Evolutionary conservation across 1,284 basidiomycete genomes (phyloP).

Genomic region (Inonotus obliquus): DNA sequence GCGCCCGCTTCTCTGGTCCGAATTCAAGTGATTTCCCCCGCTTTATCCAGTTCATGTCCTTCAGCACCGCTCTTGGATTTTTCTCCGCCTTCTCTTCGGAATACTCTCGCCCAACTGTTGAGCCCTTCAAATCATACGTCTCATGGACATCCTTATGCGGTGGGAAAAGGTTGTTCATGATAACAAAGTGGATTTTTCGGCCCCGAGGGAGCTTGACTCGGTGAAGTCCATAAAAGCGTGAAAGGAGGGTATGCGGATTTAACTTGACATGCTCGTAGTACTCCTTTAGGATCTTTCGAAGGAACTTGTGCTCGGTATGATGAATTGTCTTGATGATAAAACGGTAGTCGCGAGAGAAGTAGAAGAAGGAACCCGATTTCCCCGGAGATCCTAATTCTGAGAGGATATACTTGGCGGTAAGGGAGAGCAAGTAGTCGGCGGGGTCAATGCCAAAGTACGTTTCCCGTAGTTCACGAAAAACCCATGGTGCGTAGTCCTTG

Average conservation of each 20-base stretch:
- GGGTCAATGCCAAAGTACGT: constrained; percentile 95
- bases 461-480: constrained; percentile 93
- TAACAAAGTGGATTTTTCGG: constrained; percentile 96
- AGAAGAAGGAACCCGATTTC: constrained; percentile 98
- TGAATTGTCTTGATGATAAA: constrained; percentile 99
- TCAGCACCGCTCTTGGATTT: constrained; percentile 87
- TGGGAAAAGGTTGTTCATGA: constrained; percentile 99
- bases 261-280: constrained; percentile 87
- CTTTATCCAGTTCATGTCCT: constrained; percentile 96
- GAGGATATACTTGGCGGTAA: constrained; percentile 97
- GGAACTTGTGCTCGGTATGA: constrained; percentile 91
- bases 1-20: constrained; percentile 89
- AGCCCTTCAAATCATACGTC: constrained; percentile 96
- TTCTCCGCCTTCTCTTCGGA: constrained; percentile 77
- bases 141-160: constrained; percentile 97
- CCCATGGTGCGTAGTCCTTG: constrained; percentile 98
- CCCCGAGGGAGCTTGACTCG: constrained; percentile 95
- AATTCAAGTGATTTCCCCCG: constrained; percentile 76
- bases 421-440: constrained; percentile 92
- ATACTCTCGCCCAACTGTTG: constrained; percentile 85
- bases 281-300: constrained; percentile 77
- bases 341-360: constrained; percentile 97
- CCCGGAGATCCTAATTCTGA: constrained; percentile 98
- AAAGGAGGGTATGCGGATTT: constrained; percentile 93
- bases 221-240: constrained; percentile 94